Base-by-base conservation (phyloP, 2,329 filamentous ascomycete genomes). In the Myriosclerotinia scirpicola region DNA sequence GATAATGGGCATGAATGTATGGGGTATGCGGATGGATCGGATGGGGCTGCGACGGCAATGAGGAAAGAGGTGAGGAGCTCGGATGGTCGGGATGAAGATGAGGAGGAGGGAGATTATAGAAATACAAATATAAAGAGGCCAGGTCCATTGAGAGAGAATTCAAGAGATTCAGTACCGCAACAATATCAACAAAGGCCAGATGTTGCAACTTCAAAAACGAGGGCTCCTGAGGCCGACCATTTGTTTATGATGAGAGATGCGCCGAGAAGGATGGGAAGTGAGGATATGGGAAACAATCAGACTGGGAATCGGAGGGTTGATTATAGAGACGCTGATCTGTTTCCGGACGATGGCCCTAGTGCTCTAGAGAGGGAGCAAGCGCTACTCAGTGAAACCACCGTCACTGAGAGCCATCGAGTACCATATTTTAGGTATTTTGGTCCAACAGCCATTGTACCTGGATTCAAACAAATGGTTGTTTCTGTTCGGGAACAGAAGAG, bases 391-490 rank as follows among this genome's bases (percentile, higher is more conserved):
- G 63, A 65, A 11, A 48, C n/a, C 3, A 44, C 34, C 14, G 55
- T 65, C 4, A 77, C 80, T 40, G 82, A 84, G 76, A 81, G 85
- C 44, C 81, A 90, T 74, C 85, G 89, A 64, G 91, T 96, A 70
- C 92, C 92, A 0, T 97, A 95, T 76, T 96, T 96, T 73, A 84
- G 93, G 68, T 96, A 95, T 78, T 95, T 96, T 75, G 93, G 92
- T 0, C 91, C 92, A 0, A 96, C 93, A 0, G 93, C 92, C 69
- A 96, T 96, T 74, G 91, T 95, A 63, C 92, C 92, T 1, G 92
- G 92, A 30, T 96, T 93, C 80, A 96, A 96, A 78, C 92, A 96
- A 77, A 96, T 96, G 91, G 91, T 96, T 36, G 88, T 90, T 67
- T 88, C 90, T 64, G 86, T 93, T 40, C 84, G 88, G 67, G 87